These are phyloP conservation scores for Exophiala sp. DNA, from an alignment of 2,329 filamentous ascomycete species.

Conservation along the genomic window DNA sequence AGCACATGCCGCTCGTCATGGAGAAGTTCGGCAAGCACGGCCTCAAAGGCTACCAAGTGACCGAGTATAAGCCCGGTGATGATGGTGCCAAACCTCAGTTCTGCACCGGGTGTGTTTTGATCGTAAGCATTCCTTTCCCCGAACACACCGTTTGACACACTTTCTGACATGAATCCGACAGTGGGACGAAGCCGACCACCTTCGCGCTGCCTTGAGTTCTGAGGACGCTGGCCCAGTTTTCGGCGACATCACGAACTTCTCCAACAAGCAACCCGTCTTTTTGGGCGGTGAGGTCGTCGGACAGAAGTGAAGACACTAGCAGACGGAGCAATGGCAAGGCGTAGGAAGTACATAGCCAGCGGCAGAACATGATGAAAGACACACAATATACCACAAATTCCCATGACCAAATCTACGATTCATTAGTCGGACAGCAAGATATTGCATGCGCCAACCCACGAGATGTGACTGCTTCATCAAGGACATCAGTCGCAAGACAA, in stretches of 20 bases:
- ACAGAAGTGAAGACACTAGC: not conserved
- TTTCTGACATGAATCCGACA: too few species aligned
- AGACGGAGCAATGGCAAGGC: not conserved
- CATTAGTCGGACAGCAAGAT: not conserved
- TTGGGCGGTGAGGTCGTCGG: constrained; percentile 13
- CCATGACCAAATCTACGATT: not conserved
- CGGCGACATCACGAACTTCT: constrained; percentile 21
- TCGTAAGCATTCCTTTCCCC: not conserved
- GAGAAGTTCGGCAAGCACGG: constrained; percentile 41
- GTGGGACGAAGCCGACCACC: constrained; percentile 19
- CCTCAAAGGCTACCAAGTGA: constrained; percentile 32
- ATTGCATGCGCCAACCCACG: too few species aligned
- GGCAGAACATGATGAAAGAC: not conserved
- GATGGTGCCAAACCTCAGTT: constrained; percentile 18
- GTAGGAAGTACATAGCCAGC: not conserved
- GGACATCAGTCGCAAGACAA: not conserved
- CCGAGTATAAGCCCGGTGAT: constrained; percentile 14
- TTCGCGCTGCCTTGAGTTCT: constrained; percentile 9
- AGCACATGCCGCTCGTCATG: constrained; percentile 47
- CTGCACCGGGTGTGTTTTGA: constrained; percentile 8
- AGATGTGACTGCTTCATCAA: not conserved
- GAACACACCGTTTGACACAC: too few species aligned
- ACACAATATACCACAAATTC: not conserved
- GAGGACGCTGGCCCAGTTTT: constrained; percentile 14
- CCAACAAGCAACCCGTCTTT: constrained; percentile 16